These are phyloP conservation scores for Forsythia suspensa DNA, from an alignment of 257 asterid genomes.

Conservation along the genomic window DNA sequence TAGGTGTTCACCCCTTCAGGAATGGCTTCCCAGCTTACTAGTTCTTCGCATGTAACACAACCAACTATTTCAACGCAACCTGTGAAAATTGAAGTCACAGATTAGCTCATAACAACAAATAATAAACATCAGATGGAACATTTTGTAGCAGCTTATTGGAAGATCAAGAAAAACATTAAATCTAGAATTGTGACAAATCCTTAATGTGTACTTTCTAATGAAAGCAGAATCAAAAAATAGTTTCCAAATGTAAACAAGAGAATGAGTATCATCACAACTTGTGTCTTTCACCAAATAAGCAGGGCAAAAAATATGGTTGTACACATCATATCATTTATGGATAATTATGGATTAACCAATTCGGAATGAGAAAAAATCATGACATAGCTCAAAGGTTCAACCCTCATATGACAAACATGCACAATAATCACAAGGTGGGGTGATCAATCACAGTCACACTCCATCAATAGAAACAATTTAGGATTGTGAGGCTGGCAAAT, in stretches of 20 bases:
- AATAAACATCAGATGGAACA: neutral
- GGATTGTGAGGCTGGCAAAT: neutral
- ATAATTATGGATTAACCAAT: neutral
- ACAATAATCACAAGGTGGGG: neutral
- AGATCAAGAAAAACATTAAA: neutral
- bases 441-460: neutral
- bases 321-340: too few relatives aligned
- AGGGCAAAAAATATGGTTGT: neutral
- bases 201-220: neutral
- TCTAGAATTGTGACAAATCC: neutral
- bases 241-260: neutral
- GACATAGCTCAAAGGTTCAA: neutral
- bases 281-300: neutral
- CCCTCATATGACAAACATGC: neutral
- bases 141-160: neutral
- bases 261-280: too few relatives aligned
- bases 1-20: conserved; percentile 60
- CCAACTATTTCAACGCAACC: conserved; percentile 94
- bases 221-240: neutral
- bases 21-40: conserved; percentile 72
- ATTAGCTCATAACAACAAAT: neutral
- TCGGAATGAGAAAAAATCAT: neutral
- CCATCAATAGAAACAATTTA: neutral
- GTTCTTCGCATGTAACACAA: conserved; percentile 73
- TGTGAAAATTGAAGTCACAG: conserved; percentile 23